Base-by-base conservation (phyloP, 1,284 basidiomycete genomes). In the Marasmius fiardii region DNA sequence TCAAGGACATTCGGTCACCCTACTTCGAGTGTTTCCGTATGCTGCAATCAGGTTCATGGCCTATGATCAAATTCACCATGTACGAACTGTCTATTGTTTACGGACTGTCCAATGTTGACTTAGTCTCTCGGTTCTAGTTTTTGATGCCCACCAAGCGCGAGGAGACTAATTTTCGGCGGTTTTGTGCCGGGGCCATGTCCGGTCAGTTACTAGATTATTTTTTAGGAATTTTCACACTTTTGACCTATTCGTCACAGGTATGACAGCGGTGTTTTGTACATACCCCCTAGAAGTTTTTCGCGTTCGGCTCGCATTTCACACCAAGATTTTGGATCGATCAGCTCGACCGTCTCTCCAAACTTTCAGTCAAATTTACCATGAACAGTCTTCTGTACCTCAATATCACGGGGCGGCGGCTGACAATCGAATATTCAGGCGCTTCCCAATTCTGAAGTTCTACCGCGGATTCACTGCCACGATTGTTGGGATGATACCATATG, bases 21-120 rank as follows among this genome's bases (percentile, higher is more conserved):
- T 91, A 51, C 72, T 90, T 52, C 85, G 88, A 57, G 83, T 91
- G 65, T 98, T 98, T 68, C 96, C 97, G 0, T 97, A 99, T 69
- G 97, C 97, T 39, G 94, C 90, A 51, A 92, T 99, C 71, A 98
- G 97, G 73, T 99, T 95, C 68, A 95, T 98, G 89, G 87, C 93
- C 2, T 99, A 99, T 70, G 95, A 98, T 71, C 87, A 91, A 70
- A 75, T 91, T 54, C 90, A 91, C 73, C 74, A 83, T 63, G 88
- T 92, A 64, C 64, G 83, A 31, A 71, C 18, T 2, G 34, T 26
- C 34, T 35, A 43, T 35, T 54, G 41, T 45, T 26, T 52, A 10
- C 12, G 14, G 39, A 26, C 33, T 11, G 18, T 20, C 31, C 45
- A n/a, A 12, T 49, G 48, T 23, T 52, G 18, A 56, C 37, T 37